Conservation (phyloP, 2,329 filamentous ascomycete species). For the Trichoderma guizhouense region DNA sequence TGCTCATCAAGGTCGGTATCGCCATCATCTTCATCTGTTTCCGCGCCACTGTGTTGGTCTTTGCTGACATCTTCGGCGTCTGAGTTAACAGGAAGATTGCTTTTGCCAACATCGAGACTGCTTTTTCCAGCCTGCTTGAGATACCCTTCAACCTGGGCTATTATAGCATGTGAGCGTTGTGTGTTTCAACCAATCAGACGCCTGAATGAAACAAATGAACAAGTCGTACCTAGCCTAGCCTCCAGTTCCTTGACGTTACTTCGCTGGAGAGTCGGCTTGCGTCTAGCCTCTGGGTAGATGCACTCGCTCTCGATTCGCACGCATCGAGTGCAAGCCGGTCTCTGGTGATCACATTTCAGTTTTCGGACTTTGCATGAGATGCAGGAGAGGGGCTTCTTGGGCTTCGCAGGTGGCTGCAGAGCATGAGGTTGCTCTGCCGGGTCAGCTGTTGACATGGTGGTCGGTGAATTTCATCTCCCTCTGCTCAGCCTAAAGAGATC, state of each 20-base stretch:
- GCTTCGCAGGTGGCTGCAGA: not conserved
- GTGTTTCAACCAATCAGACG: not conserved
- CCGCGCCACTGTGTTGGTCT: not conserved
- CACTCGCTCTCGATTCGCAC: conserved; percentile 71
- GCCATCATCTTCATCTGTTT: not conserved
- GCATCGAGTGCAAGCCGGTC: conserved; percentile 78
- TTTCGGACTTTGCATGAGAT: conserved; percentile 81
- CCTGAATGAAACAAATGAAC: conserved; percentile 18
- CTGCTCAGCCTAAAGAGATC: not conserved
- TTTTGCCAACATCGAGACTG: not conserved
- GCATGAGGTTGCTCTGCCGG: not conserved
- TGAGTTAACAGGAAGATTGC: not conserved
- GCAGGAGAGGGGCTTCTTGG: conserved; percentile 65
- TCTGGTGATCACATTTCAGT: conserved; percentile 78
- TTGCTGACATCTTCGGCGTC: not conserved
- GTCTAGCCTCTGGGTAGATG: conserved; percentile 81
- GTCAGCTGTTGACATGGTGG: not conserved
- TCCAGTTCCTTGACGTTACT: conserved; percentile 90
- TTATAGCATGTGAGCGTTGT: not conserved
- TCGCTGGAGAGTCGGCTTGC: conserved; percentile 83
- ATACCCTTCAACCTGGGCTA: conserved; percentile 78
- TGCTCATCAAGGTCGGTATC: not conserved
- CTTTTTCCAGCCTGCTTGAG: conserved; percentile 60
- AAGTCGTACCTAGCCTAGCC: conserved; percentile 67
- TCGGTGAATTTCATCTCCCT: not conserved